Base-by-base conservation (phyloP, 441 rosid species). In the Theobroma grandiflorum region DNA sequence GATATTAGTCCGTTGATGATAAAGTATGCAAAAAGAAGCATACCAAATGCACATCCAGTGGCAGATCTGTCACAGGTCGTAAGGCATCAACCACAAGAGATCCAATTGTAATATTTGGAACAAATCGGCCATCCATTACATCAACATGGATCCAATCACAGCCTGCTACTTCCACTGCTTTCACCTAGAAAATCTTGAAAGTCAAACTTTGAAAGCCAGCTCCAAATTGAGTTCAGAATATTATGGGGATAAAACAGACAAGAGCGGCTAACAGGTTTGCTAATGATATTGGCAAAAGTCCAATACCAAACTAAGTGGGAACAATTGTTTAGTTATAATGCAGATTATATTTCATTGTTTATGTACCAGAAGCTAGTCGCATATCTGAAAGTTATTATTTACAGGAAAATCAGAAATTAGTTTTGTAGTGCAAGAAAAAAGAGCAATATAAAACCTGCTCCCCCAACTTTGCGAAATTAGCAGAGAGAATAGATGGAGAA, bases 81-180 rank as follows among this genome's bases (percentile, higher is more conserved):
- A 96, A 85, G 78, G 99, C 98, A 88, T 88, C 95, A 80, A 97
- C 99, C 79, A 97, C 90, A 45, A 97, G 96, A 84, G 99, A 98
- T 81, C 99, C 98, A 22, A 97, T 97, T 22, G 99, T 95, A 79
- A 97, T 97, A 87, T 97, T 97, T 70, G 99, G 99, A 86, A 97
- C 99, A 90, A 97, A 97, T 74, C 92, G 96, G 42, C 98, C 99
- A 74, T 96, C 98, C 99, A 96, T 96, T 15, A 96, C 98, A 90
- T 96, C 99, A 47, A 96, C 95, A 83, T 96, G 98, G 80, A 96
- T 93, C 99, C 98, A 95, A 80, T 97, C 99, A 89, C 98, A 97
- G 71, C 99, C 99, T 72, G 97, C 99, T 80, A 90, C n/a, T 86
- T 97, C 98, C 50, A 95, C 98, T 42, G 98, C 98, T 91, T 97